Base-by-base conservation (phyloP, 306 rosid species). In the Cucumis cinereus region DNA sequence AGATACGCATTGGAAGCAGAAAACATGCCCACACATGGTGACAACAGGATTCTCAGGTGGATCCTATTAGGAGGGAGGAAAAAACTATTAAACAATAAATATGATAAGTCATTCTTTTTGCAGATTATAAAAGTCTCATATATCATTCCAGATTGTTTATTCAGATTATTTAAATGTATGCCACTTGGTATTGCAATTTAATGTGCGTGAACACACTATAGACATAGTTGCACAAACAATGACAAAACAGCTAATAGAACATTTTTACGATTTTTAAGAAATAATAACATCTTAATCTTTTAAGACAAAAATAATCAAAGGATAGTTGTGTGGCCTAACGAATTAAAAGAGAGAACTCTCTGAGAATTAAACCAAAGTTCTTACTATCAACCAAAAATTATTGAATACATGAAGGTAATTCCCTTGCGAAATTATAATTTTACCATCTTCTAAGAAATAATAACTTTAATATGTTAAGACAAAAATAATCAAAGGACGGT, bases 1-100 rank as follows among this genome's bases (percentile, higher is more conserved):
- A 28, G 95, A 89, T 49, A 94, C 89, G 75, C 99, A 94, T 77
- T 92, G 93, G 82, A 86, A 88, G 86, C 99, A 94, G 89, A 90
- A 92, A 79, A 92, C 95, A 86, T 94, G 99, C 75, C 96, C 87
- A 78, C 99, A 94, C 93, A 89, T 84, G 0, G 98, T 90, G 77
- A 92, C 85, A 83, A 92, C 96, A 69, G 98, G 89, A 75, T 87
- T 85, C 67, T 92, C 97, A 20, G 97, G 96, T 54, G 95, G 81
- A 78, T 94, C 99, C 99, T 94, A 91, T 81, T 10, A 81, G 43
- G 10, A 53, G 56, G 22, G 56, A 16, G 23, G 23, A 28, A 33
- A 60, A 85, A 85, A 86, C 74, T 22, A 84, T 80, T 57, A 76
- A 38, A 57, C 41, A 45, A 23, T 53, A 1, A 62, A 69, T 56